These are phyloP conservation scores for Aspergillus incahuasiensis DNA, from an alignment of 495 filamentous ascomycete genomes.

Conservation along the genomic window DNA sequence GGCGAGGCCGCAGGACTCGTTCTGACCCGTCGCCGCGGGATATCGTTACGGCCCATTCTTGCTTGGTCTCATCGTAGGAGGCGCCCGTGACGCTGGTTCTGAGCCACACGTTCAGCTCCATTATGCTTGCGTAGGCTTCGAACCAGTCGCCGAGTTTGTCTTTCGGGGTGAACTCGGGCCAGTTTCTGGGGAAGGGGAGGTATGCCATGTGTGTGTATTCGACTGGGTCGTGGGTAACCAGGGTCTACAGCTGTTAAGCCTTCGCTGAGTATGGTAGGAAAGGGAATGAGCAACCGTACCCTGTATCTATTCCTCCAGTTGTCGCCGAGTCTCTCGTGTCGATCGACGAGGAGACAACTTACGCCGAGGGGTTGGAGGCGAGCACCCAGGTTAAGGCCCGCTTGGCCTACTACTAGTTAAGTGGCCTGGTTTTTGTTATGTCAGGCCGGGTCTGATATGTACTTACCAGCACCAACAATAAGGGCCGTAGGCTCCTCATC, in stretches of 20 bases:
- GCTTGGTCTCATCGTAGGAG: slow-evolving; percentile 47
- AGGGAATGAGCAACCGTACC: slow-evolving; percentile 12
- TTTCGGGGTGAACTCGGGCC: slow-evolving; percentile 69
- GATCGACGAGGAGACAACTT: slow-evolving; percentile 60
- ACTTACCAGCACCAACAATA: slow-evolving; percentile 56
- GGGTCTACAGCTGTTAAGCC: slow-evolving; percentile 22
- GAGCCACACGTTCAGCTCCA: slow-evolving; percentile 76
- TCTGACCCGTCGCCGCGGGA: slow-evolving; percentile 38
- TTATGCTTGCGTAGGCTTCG: slow-evolving; percentile 62
- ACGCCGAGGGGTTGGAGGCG: slow-evolving; percentile 67
- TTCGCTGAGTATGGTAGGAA: neutral
- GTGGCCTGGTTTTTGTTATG: neutral
- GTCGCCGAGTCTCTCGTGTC: slow-evolving; percentile 62
- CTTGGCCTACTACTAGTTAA: slow-evolving; percentile 28
- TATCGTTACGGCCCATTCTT: slow-evolving; percentile 58
- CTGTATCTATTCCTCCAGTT: slow-evolving; percentile 69
- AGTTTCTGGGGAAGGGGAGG: slow-evolving; percentile 62
- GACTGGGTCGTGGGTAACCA: slow-evolving; percentile 66
- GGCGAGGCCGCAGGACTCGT: slow-evolving; percentile 40
- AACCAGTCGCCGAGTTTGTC: slow-evolving; percentile 79
- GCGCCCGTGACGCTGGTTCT: slow-evolving; percentile 47
- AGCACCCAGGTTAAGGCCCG: slow-evolving; percentile 58
- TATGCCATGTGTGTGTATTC: slow-evolving; percentile 76
- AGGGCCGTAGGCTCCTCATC: slow-evolving; percentile 58
- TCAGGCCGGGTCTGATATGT: neutral